Percentiles rank a stretch among this genome's conserved stretches.
phyloP scores from a whole-genome alignment of 2,329 filamentous ascomycete genomes.

The Septoria linicola region DNA sequence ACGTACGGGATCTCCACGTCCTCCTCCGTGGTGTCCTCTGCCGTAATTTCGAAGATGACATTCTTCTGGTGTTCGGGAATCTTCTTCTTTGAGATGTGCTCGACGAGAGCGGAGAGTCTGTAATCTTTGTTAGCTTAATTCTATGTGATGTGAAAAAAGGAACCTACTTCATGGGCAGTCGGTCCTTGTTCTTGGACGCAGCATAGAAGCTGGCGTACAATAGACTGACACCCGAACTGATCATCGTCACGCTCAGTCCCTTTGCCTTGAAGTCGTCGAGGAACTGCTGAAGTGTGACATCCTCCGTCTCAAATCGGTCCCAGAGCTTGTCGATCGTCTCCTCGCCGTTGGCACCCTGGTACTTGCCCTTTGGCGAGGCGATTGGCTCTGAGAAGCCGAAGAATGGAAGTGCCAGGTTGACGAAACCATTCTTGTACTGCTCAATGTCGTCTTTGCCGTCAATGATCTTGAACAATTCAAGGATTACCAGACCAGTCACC shows the following conservation, averaged over 20 bases:
- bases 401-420: slow-evolving; percentile 94
- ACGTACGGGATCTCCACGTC: slow-evolving; percentile 98
- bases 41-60: slow-evolving; percentile 93
- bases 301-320: slow-evolving; percentile 90
- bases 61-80: slow-evolving; percentile 91
- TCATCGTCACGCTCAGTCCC: slow-evolving; percentile 83
- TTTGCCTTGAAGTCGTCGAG: slow-evolving; percentile 76
- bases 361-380: slow-evolving; percentile 86
- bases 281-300: slow-evolving; percentile 83
- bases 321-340: slow-evolving; percentile 93
- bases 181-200: slow-evolving; percentile 76
- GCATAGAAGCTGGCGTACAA: slow-evolving; percentile 93
- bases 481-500: slow-evolving; percentile 86
- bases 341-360: slow-evolving; percentile 73
- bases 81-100: slow-evolving; percentile 85
- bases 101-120: slow-evolving; percentile 84
- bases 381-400: slow-evolving; percentile 98
- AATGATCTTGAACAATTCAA: slow-evolving; percentile 95
- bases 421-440: slow-evolving; percentile 98
- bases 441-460: slow-evolving; percentile 96
- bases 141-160: not conserved
- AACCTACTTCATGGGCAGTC: slow-evolving; percentile 67
- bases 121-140: slow-evolving; percentile 23
- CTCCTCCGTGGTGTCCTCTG: slow-evolving; percentile 82
- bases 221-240: slow-evolving; percentile 94